Evolutionary conservation across 495 filamentous ascomycete genomes (phyloP), one percentile per base, ranked within the genome.

Genomic region (Aspergillus sclerotioniger): DNA sequence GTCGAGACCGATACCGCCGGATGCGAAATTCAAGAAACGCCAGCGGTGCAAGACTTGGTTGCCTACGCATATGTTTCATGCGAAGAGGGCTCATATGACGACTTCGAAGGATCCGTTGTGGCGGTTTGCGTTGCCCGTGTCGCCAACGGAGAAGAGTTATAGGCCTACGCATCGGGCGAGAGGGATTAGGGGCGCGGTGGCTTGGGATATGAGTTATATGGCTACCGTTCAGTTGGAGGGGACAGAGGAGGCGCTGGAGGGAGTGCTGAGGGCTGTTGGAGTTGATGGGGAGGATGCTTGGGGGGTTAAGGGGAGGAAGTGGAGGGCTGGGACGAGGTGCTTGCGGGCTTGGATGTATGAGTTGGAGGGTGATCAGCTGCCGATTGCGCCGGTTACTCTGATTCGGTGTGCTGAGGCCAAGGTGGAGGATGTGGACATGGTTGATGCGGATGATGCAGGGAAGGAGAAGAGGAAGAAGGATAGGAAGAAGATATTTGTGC

Each of bases 171-270:
- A 97, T 74, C 81, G 95, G 37, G 89, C 92, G n/a, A 81, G 79
- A 35, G 84, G 84, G 16, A 78, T 87, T 16, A 73, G 84, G 53
- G 86, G 86, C 19, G 83, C 82, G 51, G 80, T 93, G 9, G 87
- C 83, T 3, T 98, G 95, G 93, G 94, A 98, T 74, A 91, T 85
- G 83, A 97, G 92, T 66, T 98, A 96, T 68, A 90, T 94, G 75
- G 86, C 90, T 67, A 97, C 90, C 2, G 86, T 96, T 60, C 81
- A 86, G 32, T 63, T 97, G 2, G 87, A 89, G 56, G 94, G 95
- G 7, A 67, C 75, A 4, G 80, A 84, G 43, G 64, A 73, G 12
- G 86, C 83, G 25, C 67, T 96, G 20, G 75, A 84, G 53, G 81
- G 80, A 19, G 74, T 94, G 20, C 62, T 98, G 29, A 82, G 76